Percentiles rank a stretch among this genome's conserved stretches.
Conservation (phyloP, 1,139 yeast genomes). For the Pichia sp. region DNA sequence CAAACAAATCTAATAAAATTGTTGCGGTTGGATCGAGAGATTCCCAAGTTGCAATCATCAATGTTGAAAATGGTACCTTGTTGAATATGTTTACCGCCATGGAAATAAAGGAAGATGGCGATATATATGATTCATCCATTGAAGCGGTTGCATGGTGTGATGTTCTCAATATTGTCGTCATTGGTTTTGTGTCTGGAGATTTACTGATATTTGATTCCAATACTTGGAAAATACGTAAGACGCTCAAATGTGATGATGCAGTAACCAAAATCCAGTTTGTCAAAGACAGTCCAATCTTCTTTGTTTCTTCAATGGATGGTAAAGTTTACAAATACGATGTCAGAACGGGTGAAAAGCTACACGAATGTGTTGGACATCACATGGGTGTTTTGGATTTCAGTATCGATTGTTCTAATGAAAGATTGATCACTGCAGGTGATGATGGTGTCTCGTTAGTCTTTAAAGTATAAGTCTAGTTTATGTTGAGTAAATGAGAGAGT, state of each 20-base stretch:
- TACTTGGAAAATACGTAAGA: constrained; percentile 79
- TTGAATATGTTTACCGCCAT: constrained; percentile 59
- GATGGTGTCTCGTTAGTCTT: constrained; percentile 88
- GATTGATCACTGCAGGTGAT: constrained; percentile 91
- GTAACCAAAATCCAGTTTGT: constrained; percentile 73
- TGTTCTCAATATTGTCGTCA: constrained; percentile 58
- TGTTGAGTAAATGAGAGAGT: too few relatives aligned
- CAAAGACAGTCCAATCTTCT: constrained; percentile 44
- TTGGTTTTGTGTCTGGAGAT: constrained; percentile 86
- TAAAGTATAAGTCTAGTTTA: constrained; percentile 2
- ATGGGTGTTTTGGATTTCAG: constrained; percentile 89
- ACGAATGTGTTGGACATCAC: constrained; percentile 84
- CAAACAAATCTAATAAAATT: constrained; percentile 36
- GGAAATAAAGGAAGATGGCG: constrained; percentile 53
- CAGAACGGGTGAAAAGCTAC: constrained; percentile 68
- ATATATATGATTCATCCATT: constrained; percentile 66
- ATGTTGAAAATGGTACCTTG: constrained; percentile 63
- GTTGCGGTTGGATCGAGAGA: constrained; percentile 75
- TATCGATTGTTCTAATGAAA: constrained; percentile 44
- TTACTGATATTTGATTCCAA: constrained; percentile 71
- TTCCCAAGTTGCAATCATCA: constrained; percentile 72
- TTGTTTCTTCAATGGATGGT: constrained; percentile 81
- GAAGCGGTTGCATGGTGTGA: constrained; percentile 85
- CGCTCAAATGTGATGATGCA: constrained; percentile 66
- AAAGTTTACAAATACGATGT: constrained; percentile 82